Conservation (phyloP, 2,329 filamentous ascomycete genomes). For the Ceratocystis albifundus region DNA sequence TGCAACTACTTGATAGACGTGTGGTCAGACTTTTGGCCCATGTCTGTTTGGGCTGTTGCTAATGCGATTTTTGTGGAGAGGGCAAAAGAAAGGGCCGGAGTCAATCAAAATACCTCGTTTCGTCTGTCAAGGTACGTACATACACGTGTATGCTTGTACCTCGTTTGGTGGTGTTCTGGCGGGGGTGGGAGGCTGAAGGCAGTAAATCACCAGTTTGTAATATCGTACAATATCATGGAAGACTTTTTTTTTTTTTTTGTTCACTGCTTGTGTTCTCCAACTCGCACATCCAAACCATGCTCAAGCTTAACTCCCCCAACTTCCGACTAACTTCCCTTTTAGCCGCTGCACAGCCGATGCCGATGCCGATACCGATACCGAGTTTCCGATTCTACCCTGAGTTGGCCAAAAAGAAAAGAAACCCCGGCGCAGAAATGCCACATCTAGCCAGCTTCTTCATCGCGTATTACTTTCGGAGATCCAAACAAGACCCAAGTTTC, state of each 20-base stretch:
- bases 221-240: neutral
- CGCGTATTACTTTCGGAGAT: neutral
- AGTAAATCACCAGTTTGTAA: neutral
- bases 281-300: neutral
- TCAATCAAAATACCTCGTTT: slow-evolving; percentile 5
- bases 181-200: neutral
- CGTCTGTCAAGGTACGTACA: neutral
- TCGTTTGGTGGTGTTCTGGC: neutral
- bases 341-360: neutral
- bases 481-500: neutral
- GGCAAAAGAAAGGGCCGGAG: slow-evolving; percentile 4
- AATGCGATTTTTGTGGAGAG: slow-evolving; percentile 1
- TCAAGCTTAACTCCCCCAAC: neutral
- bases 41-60: neutral
- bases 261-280: neutral
- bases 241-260: neutral
- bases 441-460: neutral
- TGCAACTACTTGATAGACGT: slow-evolving; percentile 2
- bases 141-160: neutral
- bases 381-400: neutral
- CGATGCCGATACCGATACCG: slow-evolving; percentile 2
- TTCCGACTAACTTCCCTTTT: neutral
- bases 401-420: neutral
- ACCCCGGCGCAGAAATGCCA: neutral
- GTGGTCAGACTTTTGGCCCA: slow-evolving; percentile 1